Evolutionary conservation across 768 basidiomycete genomes (phyloP), one percentile per base, ranked within the genome.

Genomic region (Fomitopsis pulvina): DNA sequence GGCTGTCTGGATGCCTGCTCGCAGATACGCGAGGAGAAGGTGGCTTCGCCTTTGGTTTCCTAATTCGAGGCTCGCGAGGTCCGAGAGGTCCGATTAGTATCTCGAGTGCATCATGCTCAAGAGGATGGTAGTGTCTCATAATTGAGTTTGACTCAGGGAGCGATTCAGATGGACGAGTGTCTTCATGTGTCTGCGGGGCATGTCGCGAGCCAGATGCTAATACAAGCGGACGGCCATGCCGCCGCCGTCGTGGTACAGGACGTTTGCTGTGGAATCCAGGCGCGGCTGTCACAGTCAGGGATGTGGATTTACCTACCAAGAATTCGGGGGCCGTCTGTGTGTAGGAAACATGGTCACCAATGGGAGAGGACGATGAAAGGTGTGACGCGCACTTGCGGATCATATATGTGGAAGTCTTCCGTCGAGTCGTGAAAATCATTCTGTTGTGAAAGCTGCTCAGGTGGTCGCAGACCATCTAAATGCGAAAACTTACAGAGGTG

Each of bases 281-380:
- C 16, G 52, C 39, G 4, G 52, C 52, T 26, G 48, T 50, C 22
- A 51, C 54, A 22, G 28, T 32, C 20, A 41, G 39, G 9, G 57
- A 58, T 5, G 50, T 52, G n/a, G 57, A 58, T n/a, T 45, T 53
- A 7, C 57, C 57, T 25, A 48, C 51, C 25, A 58, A 51, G 48
- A 58, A 58, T 42, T 55, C 54, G 40, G 57, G 54, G 22, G 57
- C 54, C 18, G 47, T 50, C 57, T 58, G 24, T 20, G 25, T 6
- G 26, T 20, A 20, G n/a, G 21, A 28, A 7, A 40, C 37, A n/a
- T 14, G 2, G 21, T 38, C 39, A 49, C 14, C 11, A 39, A 9
- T 18, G 20, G 34, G 11, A 11, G 27, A 39, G 11, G 12, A 25
- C 8, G 4, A 30, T 7, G 21, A 24, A 18, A 47, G 43, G 26